A percentile compares a stretch with the other conserved stretches of the same genome.
Evolutionary conservation across 306 rosid genomes (phyloP).

Genomic region (Pueraria montana): DNA sequence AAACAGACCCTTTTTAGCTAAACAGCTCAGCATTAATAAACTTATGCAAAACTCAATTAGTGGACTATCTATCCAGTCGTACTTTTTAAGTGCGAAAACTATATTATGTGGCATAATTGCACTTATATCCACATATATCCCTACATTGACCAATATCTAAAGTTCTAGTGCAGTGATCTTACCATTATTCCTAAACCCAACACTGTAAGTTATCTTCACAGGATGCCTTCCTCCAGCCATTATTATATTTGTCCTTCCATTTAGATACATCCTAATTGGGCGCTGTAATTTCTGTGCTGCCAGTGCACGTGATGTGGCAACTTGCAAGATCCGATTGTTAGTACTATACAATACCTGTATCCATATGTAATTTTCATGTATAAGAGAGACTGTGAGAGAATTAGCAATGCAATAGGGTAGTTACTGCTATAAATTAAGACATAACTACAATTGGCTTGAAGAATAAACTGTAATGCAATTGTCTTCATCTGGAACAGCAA

Average conservation of each 20-base stretch:
- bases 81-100: slow-evolving; percentile 70
- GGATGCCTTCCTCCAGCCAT: slow-evolving; percentile 99
- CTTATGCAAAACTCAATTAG: too few relatives aligned
- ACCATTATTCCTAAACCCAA: too few relatives aligned
- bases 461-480: too few relatives aligned
- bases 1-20: too few relatives aligned
- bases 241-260: slow-evolving; percentile 91
- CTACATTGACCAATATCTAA: slow-evolving; percentile 80
- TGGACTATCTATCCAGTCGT: too few relatives aligned
- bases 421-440: background rate
- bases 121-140: slow-evolving; percentile 75
- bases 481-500: too few relatives aligned
- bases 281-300: too few relatives aligned
- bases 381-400: too few relatives aligned
- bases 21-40: too few relatives aligned
- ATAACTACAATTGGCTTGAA: slow-evolving; percentile 49
- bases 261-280: slow-evolving; percentile 83
- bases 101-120: slow-evolving; percentile 64
- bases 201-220: slow-evolving; percentile 87
- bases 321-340: slow-evolving; percentile 60
- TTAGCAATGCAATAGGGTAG: too few relatives aligned
- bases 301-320: slow-evolving; percentile 88
- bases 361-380: too few relatives aligned
- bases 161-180: slow-evolving; percentile 86
- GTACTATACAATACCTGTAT: background rate